Evolutionary conservation across 495 filamentous ascomycete species (phyloP), one percentile per base, ranked within the genome.

Genomic region (Hyaloscypha finlandica): DNA sequence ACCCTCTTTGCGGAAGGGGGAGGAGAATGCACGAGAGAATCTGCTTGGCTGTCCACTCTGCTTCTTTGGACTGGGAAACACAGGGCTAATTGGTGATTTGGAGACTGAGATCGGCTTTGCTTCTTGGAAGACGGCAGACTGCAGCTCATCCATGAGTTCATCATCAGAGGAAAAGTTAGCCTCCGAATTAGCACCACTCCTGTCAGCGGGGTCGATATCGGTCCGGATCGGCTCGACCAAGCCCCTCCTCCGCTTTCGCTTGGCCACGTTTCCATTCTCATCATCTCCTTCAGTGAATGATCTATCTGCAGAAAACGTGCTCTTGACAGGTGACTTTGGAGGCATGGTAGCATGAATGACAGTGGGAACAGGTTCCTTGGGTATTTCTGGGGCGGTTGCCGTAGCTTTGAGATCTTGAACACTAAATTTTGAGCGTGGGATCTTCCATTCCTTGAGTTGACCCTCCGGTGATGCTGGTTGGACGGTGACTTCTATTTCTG

Each of bases 121-220:
- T 78, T 96, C 86, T 74, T 96, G 86, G 20, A 96, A 78, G 3
- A 88, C 92, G 37, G 92, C 93, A 42, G 86, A 90, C 68, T 90
- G 90, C 60, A 97, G 80, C 80, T 97, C 92, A 65, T 95, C 90
- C 87, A 96, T 90, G 70, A 96, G 89, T 37, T 89, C 92, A 76
- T 97, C 92, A 75, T 96, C 92, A 8, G 91, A 94, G 35, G 86
- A 84, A 64, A 89, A 85, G 70, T 88, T 85, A 70, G 87, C 85
- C 68, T 89, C 84, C 3, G 88, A 87, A 68, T 83, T 81, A 30
- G 86, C 80, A 31, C 77, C 80, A 29, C 84, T 86, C 52, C 74
- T 76, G 20, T 79, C 76, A 20, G 66, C 59, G 11, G 73, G 56
- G 39, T 65, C 72, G 30, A 83, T 48, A 58, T 81, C 77, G 6